Percentiles rank a stretch among this genome's conserved stretches.
Conservation (phyloP, 768 basidiomycete species). For the Lactarius indigo region DNA sequence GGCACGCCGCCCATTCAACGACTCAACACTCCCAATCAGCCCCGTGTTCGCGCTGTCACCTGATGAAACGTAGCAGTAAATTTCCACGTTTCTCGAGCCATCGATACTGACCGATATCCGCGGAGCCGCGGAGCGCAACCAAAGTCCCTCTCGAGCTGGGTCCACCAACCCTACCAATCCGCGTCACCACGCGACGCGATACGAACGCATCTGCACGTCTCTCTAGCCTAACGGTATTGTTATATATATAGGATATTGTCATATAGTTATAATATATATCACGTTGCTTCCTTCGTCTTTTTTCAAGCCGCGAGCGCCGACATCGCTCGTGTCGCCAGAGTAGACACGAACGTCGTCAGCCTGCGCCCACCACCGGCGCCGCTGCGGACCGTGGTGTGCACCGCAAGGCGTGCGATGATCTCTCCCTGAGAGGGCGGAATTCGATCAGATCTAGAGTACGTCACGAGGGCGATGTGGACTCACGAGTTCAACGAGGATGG, state of each 20-base stretch:
- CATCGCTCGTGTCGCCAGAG: neutral
- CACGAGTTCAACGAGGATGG: slow-evolving; percentile 84
- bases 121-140: neutral
- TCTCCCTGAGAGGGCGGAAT: slow-evolving; percentile 52
- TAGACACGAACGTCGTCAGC: neutral
- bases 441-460: neutral
- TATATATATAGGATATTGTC: neutral
- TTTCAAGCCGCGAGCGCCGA: neutral
- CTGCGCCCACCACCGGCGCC: neutral
- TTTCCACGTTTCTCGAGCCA: neutral
- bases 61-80: neutral
- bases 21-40: neutral
- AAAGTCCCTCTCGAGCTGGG: too few relatives aligned
- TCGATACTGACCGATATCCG: neutral
- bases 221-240: neutral
- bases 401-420: slow-evolving; percentile 69
- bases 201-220: neutral
- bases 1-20: neutral
- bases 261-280: neutral
- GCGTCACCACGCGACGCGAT: neutral
- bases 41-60: neutral
- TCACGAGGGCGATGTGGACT: slow-evolving; percentile 27
- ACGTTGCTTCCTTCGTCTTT: neutral
- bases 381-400: slow-evolving; percentile 48
- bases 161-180: too few relatives aligned